A percentile compares a stretch with the other conserved stretches of the same genome.
These are phyloP conservation scores for Wolfiporia cocos DNA, from an alignment of 1,284 basidiomycete species.

Conservation along the genomic window DNA sequence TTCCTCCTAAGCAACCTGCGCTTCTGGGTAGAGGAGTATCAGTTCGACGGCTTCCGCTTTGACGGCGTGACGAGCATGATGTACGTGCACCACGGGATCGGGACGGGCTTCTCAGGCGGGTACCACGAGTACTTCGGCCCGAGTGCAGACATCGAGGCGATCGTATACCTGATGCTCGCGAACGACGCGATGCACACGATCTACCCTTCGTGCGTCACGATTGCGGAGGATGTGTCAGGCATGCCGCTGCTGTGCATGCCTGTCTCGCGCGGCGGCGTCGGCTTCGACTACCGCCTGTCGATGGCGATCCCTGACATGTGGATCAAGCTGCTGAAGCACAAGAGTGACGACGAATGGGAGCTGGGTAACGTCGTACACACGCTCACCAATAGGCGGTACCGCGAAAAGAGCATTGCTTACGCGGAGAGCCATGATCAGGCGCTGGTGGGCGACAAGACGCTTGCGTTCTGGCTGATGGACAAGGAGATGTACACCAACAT, in stretches of 20 bases:
- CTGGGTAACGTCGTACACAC: constrained; percentile 87
- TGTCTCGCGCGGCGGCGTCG: constrained; percentile 80
- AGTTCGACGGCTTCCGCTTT: constrained; percentile 97
- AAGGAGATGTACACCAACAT: constrained; percentile 99
- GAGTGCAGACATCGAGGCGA: constrained; percentile 80
- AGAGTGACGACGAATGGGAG: constrained; percentile 84
- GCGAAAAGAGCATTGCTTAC: constrained; percentile 92
- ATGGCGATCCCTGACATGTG: constrained; percentile 99
- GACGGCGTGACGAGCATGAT: constrained; percentile 99
- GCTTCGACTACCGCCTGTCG: constrained; percentile 95
- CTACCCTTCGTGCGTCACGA: constrained; percentile 81
- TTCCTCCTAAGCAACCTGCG: constrained; percentile 94
- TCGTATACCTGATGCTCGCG: constrained; percentile 96
- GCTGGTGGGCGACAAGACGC: constrained; percentile 95
- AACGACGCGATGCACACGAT: constrained; percentile 86
- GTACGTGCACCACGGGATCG: constrained; percentile 97
- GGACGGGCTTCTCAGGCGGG: constrained; percentile 93
- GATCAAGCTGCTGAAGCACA: constrained; percentile 98
- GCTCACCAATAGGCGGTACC: constrained; percentile 83
- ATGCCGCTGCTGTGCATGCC: constrained; percentile 94
- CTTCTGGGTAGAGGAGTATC: constrained; percentile 94
- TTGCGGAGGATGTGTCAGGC: constrained; percentile 97
- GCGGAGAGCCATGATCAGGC: constrained; percentile 98
- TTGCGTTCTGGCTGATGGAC: constrained; percentile 99
- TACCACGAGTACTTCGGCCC: constrained; percentile 98